These are phyloP conservation scores for Acanthamoeba lugdunensis DNA, from an alignment of 208 protist species.

Conservation along the genomic window DNA sequence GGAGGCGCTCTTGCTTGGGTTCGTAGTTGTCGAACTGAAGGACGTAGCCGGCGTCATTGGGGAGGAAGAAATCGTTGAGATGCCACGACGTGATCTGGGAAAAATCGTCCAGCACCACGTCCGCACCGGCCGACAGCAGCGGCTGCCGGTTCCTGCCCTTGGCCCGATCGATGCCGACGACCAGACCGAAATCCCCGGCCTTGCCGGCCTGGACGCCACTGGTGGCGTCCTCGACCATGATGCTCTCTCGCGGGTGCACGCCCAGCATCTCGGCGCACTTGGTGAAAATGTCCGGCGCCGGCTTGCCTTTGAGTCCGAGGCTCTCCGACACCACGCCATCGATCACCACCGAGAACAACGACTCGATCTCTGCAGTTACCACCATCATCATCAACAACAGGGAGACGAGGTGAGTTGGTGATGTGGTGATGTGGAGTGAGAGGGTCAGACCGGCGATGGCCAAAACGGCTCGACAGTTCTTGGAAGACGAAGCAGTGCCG, in stretches of 20 bases:
- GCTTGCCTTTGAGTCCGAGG: slow-evolving; percentile 58
- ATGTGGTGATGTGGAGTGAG: neutral
- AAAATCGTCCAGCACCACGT: slow-evolving; percentile 72
- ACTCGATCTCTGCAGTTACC: slow-evolving; percentile 1
- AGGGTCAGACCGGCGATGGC: slow-evolving; percentile 13
- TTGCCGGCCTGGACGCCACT: slow-evolving; percentile 50
- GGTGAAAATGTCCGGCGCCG: slow-evolving; percentile 69
- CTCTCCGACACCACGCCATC: slow-evolving; percentile 53
- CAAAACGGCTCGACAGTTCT: slow-evolving; percentile 52
- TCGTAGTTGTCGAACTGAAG: slow-evolving; percentile 20
- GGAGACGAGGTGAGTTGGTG: neutral
- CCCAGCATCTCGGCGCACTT: slow-evolving; percentile 55
- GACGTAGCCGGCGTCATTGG: slow-evolving; percentile 52
- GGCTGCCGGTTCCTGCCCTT: slow-evolving; percentile 6
- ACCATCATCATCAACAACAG: neutral
- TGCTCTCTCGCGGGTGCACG: slow-evolving; percentile 32
- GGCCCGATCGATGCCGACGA: slow-evolving; percentile 60
- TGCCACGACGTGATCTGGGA: slow-evolving; percentile 42
- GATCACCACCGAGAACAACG: slow-evolving; percentile 58
- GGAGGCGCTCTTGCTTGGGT: neutral
- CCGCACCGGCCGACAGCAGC: slow-evolving; percentile 52
- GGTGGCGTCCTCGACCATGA: slow-evolving; percentile 70
- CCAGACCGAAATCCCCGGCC: slow-evolving; percentile 55
- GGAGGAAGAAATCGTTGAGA: slow-evolving; percentile 70
- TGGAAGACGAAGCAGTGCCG: slow-evolving; percentile 55